These are phyloP conservation scores for Dryas octopetala DNA, from an alignment of 306 rosid species.

Conservation along the genomic window DNA sequence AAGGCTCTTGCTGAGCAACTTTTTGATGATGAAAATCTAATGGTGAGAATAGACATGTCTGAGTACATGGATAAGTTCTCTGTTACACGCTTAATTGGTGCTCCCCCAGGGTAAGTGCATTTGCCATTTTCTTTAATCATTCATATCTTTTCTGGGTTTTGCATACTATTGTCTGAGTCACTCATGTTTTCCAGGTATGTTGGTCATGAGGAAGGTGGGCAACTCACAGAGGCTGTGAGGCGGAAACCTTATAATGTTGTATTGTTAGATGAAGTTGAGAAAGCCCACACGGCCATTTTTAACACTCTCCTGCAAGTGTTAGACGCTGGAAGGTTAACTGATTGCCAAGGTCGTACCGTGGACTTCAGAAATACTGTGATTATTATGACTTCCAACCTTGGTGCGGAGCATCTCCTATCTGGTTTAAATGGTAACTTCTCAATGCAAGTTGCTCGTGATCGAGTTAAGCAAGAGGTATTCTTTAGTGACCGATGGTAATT, in stretches of 20 bases:
- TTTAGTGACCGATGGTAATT: neutral
- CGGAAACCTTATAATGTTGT: constrained; percentile 84
- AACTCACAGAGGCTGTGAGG: constrained; percentile 89
- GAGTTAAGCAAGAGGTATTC: constrained; percentile 71
- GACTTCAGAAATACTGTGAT: constrained; percentile 87
- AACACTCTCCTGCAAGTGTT: constrained; percentile 84
- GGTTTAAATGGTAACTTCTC: constrained; percentile 72
- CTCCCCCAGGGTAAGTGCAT: constrained; percentile 85
- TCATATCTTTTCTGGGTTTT: neutral
- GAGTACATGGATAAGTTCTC: constrained; percentile 97
- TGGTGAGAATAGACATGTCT: constrained; percentile 88
- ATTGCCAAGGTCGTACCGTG: constrained; percentile 88
- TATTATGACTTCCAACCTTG: constrained; percentile 92
- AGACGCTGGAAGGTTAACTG: constrained; percentile 92
- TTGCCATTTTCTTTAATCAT: too few relatives aligned
- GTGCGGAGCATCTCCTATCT: constrained; percentile 75
- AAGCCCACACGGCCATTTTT: constrained; percentile 79
- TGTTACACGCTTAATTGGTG: constrained; percentile 79
- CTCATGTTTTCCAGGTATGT: constrained; percentile 51
- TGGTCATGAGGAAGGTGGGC: constrained; percentile 98
- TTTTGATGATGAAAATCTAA: constrained; percentile 74
- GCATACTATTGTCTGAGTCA: neutral
- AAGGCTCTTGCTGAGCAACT: constrained; percentile 96
- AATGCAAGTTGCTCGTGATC: constrained; percentile 73
- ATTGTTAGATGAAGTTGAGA: constrained; percentile 89